Percentiles rank a stretch among this genome's conserved stretches.
phyloP scores from a whole-genome alignment of 106 monocot genomes.

The Agapanthus africanus region DNA sequence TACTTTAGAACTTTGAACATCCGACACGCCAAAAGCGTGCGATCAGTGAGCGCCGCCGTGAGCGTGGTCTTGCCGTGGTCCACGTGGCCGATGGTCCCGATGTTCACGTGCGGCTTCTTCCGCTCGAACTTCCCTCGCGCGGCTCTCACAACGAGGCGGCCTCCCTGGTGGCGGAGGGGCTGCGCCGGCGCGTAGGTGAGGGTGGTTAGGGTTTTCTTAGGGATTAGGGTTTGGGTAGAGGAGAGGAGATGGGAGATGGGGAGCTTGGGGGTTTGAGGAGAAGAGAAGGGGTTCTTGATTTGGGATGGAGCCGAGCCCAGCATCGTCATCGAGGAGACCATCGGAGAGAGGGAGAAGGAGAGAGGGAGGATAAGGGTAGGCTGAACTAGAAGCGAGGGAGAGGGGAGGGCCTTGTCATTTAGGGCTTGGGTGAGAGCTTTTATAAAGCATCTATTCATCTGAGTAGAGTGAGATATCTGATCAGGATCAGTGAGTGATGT shows the following conservation, averaged over 20 bases:
- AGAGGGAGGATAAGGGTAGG: too few relatives aligned
- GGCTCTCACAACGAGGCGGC: constrained; percentile 34
- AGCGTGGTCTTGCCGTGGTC: constrained; percentile 79
- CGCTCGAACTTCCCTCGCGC: constrained; percentile 63
- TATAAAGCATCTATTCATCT: too few relatives aligned
- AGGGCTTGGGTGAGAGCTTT: too few relatives aligned
- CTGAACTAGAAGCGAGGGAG: too few relatives aligned
- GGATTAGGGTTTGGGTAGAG: constrained; percentile 6
- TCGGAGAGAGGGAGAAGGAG: too few relatives aligned
- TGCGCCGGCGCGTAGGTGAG: neutral
- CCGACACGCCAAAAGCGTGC: too few relatives aligned
- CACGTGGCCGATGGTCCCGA: constrained; percentile 66
- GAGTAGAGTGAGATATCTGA: too few relatives aligned
- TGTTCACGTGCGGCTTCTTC: constrained; percentile 56
- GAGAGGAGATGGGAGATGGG: neutral
- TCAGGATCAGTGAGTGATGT: too few relatives aligned
- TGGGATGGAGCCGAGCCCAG: constrained; percentile 14
- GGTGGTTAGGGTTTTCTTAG: neutral
- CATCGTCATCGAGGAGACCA: constrained; percentile 15
- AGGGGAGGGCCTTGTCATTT: too few relatives aligned
- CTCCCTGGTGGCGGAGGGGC: neutral
- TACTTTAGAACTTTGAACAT: too few relatives aligned
- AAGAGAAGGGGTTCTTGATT: constrained; percentile 17
- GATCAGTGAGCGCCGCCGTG: constrained; percentile 65
- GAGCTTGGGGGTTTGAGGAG: neutral